Percentiles rank a stretch among this genome's conserved stretches.
Conservation (phyloP, 768 basidiomycete species). For the Amanita exitialis region DNA sequence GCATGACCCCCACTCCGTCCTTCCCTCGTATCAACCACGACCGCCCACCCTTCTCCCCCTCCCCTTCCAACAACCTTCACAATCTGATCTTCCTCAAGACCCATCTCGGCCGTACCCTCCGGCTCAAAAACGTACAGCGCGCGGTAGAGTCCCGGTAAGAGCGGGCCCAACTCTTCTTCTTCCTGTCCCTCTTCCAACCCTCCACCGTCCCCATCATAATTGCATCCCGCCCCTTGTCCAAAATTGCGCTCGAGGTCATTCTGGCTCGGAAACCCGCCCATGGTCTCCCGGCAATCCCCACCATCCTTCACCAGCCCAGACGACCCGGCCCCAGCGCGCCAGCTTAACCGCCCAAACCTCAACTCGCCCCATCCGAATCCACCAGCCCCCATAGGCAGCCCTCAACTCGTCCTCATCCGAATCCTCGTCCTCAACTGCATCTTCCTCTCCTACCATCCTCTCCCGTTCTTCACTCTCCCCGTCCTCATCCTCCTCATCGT, state of each 20-base stretch:
- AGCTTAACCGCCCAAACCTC: conserved; percentile 16
- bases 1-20: conserved; percentile 35
- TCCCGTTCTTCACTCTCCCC: conserved; percentile 14
- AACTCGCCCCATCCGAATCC: conserved; percentile 18
- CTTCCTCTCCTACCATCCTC: conserved; percentile 12
- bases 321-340: conserved; percentile 10
- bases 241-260: conserved; percentile 27
- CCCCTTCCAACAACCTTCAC: conserved; percentile 66
- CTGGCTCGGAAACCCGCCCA: conserved; percentile 26
- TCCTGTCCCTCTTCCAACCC: conserved; percentile 15
- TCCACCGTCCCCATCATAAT: conserved; percentile 17
- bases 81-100: conserved; percentile 64
- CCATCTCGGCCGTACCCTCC: conserved; percentile 79
- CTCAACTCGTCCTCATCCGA: neutral
- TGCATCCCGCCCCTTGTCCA: conserved; percentile 10
- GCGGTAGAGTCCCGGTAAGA: conserved; percentile 65
- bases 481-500: conserved; percentile 11
- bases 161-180: conserved; percentile 20
- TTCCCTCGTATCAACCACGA: conserved; percentile 32
- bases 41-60: conserved; percentile 76
- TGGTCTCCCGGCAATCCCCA: neutral
- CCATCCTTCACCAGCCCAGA: conserved; percentile 12
- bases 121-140: conserved; percentile 74
- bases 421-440: neutral
- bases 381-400: conserved; percentile 11